Evolutionary conservation across 1,284 basidiomycete species (phyloP).

Genomic region (Exobasidium rhododendri): DNA sequence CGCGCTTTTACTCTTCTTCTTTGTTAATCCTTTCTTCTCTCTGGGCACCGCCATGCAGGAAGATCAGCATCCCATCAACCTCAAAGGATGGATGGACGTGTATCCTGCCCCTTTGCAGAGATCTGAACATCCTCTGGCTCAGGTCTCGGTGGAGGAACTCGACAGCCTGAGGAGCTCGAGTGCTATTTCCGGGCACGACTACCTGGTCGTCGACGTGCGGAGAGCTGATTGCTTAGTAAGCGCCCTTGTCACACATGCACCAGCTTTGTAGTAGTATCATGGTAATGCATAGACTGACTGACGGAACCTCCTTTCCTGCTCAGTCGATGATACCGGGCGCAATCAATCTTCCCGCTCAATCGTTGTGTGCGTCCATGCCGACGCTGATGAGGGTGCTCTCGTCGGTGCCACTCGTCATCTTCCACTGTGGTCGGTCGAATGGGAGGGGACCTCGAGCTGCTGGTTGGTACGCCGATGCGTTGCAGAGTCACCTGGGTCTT

Average conservation of each 20-base stretch:
- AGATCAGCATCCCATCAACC: slow-evolving; percentile 13
- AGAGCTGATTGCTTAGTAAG: slow-evolving; percentile 38
- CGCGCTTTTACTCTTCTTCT: no score
- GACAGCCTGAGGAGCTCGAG: neutral
- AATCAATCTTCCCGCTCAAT: slow-evolving; percentile 55
- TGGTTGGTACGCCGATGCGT: slow-evolving; percentile 50
- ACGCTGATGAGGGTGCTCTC: slow-evolving; percentile 43
- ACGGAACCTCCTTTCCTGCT: no score
- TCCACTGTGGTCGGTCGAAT: slow-evolving; percentile 52
- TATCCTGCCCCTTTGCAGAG: neutral
- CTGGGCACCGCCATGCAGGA: no score
- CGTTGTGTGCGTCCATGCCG: slow-evolving; percentile 49
- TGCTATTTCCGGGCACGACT: slow-evolving; percentile 25
- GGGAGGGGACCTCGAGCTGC: slow-evolving; percentile 43
- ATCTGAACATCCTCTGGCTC: neutral
- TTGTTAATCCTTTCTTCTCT: no score
- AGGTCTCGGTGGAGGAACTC: slow-evolving; percentile 13
- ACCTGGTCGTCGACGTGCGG: slow-evolving; percentile 38
- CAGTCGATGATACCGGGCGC: slow-evolving; percentile 50
- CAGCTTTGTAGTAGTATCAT: no score
- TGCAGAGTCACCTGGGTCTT: slow-evolving; percentile 25
- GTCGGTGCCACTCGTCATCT: slow-evolving; percentile 42
- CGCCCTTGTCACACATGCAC: no score
- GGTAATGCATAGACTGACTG: no score
- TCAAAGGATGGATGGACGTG: slow-evolving; percentile 7